Percentiles rank a stretch among this genome's conserved stretches.
Evolutionary conservation across 306 rosid genomes (phyloP).

Genomic region (Canavalia gladiata): DNA sequence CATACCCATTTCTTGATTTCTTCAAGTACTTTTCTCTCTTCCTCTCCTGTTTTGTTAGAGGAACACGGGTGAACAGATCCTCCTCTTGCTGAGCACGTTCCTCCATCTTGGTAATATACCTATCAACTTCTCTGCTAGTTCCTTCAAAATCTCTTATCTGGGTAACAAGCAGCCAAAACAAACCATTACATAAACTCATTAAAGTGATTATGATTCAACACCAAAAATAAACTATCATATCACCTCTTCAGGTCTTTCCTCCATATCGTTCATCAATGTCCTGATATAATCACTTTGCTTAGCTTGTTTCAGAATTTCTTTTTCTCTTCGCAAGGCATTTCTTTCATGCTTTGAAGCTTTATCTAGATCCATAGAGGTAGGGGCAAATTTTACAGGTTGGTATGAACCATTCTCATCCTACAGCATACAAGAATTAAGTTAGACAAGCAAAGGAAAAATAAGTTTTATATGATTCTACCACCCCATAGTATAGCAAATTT

Average conservation of each 20-base stretch:
- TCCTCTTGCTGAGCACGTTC: slow-evolving; percentile 83
- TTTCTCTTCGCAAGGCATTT: slow-evolving; percentile 77
- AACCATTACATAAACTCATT: slow-evolving; percentile 29
- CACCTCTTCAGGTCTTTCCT: slow-evolving; percentile 94
- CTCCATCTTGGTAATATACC: slow-evolving; percentile 67
- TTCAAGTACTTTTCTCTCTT: slow-evolving; percentile 74
- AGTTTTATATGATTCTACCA: slow-evolving; percentile 19
- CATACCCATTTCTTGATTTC: slow-evolving; percentile 88
- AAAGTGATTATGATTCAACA: slow-evolving; percentile 29
- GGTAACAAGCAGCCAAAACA: slow-evolving; percentile 45
- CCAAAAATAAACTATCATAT: slow-evolving; percentile 37
- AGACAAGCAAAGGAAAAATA: slow-evolving; percentile 22
- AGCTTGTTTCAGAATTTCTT: slow-evolving; percentile 68
- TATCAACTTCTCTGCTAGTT: slow-evolving; percentile 71
- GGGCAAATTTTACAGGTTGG: slow-evolving; percentile 73
- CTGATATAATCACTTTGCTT: slow-evolving; percentile 67
- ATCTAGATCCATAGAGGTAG: slow-evolving; percentile 73
- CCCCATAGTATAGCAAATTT: background rate
- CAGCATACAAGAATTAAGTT: slow-evolving; percentile 39
- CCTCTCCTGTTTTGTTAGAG: slow-evolving; percentile 77
- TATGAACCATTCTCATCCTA: slow-evolving; percentile 67
- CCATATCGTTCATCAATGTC: slow-evolving; percentile 72
- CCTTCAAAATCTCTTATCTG: slow-evolving; percentile 78
- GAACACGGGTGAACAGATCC: slow-evolving; percentile 81
- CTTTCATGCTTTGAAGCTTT: slow-evolving; percentile 70